These are phyloP conservation scores for Bothriochloa decipiens DNA, from an alignment of 176 grass and related monocot genomes.

Conservation along the genomic window DNA sequence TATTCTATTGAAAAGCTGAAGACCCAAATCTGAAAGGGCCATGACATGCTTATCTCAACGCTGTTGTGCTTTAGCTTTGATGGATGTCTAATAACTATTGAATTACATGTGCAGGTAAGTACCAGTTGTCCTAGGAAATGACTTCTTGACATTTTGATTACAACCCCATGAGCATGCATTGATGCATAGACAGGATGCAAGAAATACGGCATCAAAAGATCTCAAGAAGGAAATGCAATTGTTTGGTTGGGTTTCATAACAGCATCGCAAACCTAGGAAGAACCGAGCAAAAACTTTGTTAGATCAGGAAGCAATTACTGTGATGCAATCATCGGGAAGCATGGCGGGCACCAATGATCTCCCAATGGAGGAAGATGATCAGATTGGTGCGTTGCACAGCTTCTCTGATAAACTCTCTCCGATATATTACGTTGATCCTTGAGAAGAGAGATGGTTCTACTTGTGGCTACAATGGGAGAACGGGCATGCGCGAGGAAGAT, in stretches of 20 bases:
- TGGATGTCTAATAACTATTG: background rate
- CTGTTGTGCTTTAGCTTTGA: conserved; percentile 1
- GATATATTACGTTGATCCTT: conserved; percentile 9
- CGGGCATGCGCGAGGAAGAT: background rate
- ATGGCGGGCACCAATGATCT: conserved; percentile 30
- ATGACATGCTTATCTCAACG: conserved; percentile 1
- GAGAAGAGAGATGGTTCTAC: conserved; percentile 6
- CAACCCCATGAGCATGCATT: conserved; percentile 27
- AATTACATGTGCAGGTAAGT: conserved; percentile 30
- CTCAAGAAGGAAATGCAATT: conserved; percentile 21
- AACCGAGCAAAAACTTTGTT: conserved; percentile 37
- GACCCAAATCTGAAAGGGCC: conserved; percentile 32
- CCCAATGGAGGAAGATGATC: background rate
- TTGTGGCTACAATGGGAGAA: background rate
- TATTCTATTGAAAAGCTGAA: conserved; percentile 11
- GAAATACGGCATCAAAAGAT: conserved; percentile 1
- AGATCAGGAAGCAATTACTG: conserved; percentile 45
- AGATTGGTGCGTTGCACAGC: background rate
- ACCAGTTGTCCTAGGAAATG: conserved; percentile 8
- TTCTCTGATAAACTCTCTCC: background rate
- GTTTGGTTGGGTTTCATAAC: background rate
- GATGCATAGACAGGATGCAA: conserved; percentile 11
- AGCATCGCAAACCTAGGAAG: background rate
- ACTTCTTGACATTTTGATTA: background rate
- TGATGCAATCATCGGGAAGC: conserved; percentile 42